Percentiles rank a stretch among this genome's conserved stretches.
Conservation (phyloP, 164 flowering plant genomes). For the Euptelea pleiosperma region DNA sequence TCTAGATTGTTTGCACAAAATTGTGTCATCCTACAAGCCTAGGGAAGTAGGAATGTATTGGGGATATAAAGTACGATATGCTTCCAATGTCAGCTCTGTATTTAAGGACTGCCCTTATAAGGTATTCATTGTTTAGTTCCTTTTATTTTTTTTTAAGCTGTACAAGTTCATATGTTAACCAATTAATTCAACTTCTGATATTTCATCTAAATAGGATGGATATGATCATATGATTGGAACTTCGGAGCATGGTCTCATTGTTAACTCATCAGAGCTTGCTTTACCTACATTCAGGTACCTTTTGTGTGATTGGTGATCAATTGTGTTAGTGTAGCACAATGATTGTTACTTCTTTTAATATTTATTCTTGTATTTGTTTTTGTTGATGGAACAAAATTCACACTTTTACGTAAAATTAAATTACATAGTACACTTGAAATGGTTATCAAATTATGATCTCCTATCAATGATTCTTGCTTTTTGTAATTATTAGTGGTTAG, state of each 20-base stretch:
- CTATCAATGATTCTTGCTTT: too few relatives aligned
- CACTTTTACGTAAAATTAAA: not conserved
- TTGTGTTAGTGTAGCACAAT: not conserved
- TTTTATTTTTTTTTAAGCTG: not conserved
- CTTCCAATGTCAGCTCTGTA: slow-evolving; percentile 69
- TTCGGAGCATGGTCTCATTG: slow-evolving; percentile 78
- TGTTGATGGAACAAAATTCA: not conserved
- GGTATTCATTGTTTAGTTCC: slow-evolving; percentile 36
- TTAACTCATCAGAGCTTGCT: slow-evolving; percentile 69
- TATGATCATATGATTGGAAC: slow-evolving; percentile 88
- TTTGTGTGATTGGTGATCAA: not conserved
- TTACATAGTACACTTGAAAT: too few relatives aligned
- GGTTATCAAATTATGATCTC: too few relatives aligned
- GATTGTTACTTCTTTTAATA: not conserved
- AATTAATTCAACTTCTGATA: not conserved
- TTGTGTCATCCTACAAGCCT: slow-evolving; percentile 69
- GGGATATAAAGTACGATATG: slow-evolving; percentile 96
- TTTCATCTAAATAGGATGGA: slow-evolving; percentile 56
- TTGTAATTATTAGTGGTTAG: too few relatives aligned
- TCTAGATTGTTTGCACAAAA: slow-evolving; percentile 49
- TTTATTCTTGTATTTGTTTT: not conserved
- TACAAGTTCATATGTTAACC: not conserved
- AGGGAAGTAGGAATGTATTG: slow-evolving; percentile 81
- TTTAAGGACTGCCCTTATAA: slow-evolving; percentile 64
- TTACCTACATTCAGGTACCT: slow-evolving; percentile 77